Evolutionary conservation across 768 basidiomycete species (phyloP).

Genomic region (Leucosporidium yakuticum): DNA sequence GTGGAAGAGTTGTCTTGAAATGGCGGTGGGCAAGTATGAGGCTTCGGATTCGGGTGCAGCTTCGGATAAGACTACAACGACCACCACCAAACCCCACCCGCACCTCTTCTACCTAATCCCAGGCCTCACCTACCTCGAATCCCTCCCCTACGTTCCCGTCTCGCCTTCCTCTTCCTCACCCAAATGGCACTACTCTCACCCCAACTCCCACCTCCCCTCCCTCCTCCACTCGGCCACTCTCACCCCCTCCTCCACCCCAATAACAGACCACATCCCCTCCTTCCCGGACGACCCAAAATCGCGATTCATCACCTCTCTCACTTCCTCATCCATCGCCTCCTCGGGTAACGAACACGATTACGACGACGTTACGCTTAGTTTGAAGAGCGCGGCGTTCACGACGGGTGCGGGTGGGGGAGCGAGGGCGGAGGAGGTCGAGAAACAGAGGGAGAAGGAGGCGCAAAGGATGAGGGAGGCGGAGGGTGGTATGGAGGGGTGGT

Average conservation of each 20-base stretch:
- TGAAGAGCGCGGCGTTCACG: constrained; percentile 3
- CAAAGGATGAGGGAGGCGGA: constrained; percentile 10
- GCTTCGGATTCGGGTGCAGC: constrained; percentile 40
- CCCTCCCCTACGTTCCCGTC: constrained; percentile 54
- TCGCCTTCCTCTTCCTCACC: constrained; percentile 27
- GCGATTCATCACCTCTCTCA: constrained; percentile 64
- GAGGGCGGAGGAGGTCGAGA: constrained; percentile 9
- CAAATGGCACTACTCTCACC: constrained; percentile 72
- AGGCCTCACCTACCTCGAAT: constrained; percentile 63
- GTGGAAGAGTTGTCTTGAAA: constrained; percentile 76
- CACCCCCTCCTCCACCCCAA: constrained; percentile 43
- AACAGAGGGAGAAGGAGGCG: constrained; percentile 29
- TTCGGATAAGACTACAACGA: not conserved
- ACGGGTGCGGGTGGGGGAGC: not conserved
- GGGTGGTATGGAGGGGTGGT: constrained; percentile 66
- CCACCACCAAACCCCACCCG: not conserved
- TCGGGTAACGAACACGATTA: constrained; percentile 55
- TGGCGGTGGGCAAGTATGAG: constrained; percentile 48
- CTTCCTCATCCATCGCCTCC: constrained; percentile 27
- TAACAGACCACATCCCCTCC: constrained; percentile 67
- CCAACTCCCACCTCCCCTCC: constrained; percentile 49
- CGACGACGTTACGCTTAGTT: constrained; percentile 24
- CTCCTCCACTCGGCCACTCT: constrained; percentile 19
- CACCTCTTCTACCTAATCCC: constrained; percentile 50
- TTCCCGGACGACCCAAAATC: constrained; percentile 98